Evolutionary conservation across 768 basidiomycete genomes (phyloP), one percentile per base, ranked within the genome.

Genomic region (Calocybe gangraenosa): DNA sequence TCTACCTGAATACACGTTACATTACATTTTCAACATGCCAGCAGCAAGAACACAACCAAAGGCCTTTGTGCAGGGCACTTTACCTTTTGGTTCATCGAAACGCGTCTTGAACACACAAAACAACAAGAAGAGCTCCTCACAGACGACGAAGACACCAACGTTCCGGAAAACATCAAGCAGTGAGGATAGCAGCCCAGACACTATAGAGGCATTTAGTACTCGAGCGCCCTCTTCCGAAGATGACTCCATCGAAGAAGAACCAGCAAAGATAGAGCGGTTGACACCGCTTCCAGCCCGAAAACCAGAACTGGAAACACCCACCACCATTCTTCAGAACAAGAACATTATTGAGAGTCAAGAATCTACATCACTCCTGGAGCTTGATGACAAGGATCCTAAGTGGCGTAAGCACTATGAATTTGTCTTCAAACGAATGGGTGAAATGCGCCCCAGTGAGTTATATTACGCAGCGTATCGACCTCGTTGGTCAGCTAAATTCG

Each of bases 391-490:
- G 43, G 70, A 75, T 44, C 62, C 70, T 31, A 70, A 63, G 41
- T 90, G 79, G 68, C 65, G 62, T n/a, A 68, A 69, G 41, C 64
- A 79, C 15, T 73, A 75, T 57, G 67, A 58, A 19, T 67, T 68
- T 31, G 75, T 75, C 3, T 71, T 67, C 51, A 55, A 57, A 33
- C 76, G 72, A 56, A 84, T 81, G 75, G 83, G 78, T 0, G 50
- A 75, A 43, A 45, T 77, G 25, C 56, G 70, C 39, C 74, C 84
- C 7, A 76, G 90, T 92, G 58, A 66, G 84, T 71, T 14, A 30
- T n/a, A 2, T n/a, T n/a, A 19, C 23, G 21, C 39, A 28, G 11
- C 47, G 40, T 32, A 3, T 22, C 39, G 19, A 19, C 10, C 10
- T 34, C 28, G 10, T 37, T 17, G 40, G 21, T 38, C 32, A 46